Conservation (phyloP, 2,329 filamentous ascomycete genomes). For the Penicillium sp. region DNA sequence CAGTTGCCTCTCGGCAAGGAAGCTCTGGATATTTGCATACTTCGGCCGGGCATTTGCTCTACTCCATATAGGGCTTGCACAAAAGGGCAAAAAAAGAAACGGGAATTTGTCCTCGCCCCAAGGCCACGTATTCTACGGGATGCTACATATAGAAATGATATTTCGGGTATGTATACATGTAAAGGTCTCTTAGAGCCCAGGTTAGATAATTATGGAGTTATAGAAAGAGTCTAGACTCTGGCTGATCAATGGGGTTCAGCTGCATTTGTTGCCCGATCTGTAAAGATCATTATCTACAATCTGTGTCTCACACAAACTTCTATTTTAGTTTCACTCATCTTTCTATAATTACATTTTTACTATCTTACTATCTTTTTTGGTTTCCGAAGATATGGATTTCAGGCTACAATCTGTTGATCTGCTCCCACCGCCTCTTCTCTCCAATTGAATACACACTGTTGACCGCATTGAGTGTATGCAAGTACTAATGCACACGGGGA, state of each 20-base stretch:
- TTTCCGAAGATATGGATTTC: not conserved
- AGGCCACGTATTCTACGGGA: conserved; percentile 8
- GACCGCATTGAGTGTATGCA: not conserved
- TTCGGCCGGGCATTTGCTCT: not conserved
- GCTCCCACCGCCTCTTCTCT: conserved; percentile 18
- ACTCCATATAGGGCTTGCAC: not conserved
- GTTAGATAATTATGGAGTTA: not conserved
- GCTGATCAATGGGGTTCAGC: not conserved
- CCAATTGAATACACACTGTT: not conserved
- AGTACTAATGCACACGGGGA: not conserved
- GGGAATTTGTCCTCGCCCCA: not conserved
- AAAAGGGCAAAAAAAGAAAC: not conserved
- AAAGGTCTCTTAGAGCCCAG: conserved; percentile 6
- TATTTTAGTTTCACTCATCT: not conserved
- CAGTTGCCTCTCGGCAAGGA: conserved; percentile 1
- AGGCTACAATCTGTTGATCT: not conserved
- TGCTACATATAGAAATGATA: not conserved
- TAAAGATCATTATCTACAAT: not conserved
- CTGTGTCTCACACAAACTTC: not conserved
- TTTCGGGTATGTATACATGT: conserved; percentile 4
- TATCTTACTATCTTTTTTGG: not conserved
- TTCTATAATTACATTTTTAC: not conserved
- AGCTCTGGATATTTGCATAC: not conserved
- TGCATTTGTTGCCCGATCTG: not conserved
- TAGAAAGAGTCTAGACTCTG: conserved; percentile 5